These are phyloP conservation scores for Camellia japonica DNA, from an alignment of 148 eudicot genomes.

Conservation along the genomic window DNA sequence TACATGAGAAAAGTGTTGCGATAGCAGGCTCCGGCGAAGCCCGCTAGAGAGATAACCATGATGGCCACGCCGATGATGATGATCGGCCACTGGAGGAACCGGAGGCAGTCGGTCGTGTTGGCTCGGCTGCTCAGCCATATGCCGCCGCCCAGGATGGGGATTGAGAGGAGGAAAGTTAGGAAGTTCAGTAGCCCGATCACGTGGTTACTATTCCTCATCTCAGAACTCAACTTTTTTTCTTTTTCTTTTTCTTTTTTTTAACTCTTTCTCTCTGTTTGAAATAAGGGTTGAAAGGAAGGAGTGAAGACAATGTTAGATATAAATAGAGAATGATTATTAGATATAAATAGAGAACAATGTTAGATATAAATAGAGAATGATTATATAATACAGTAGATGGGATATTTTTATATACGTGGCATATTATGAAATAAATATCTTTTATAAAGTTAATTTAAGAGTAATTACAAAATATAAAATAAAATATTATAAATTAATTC, in stretches of 20 bases:
- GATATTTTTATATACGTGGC: too few species aligned
- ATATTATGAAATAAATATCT: too few species aligned
- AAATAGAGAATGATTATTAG: too few species aligned
- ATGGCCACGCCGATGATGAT: conserved; percentile 68
- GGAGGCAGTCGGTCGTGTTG: conserved; percentile 66
- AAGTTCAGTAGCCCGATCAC: conserved; percentile 78
- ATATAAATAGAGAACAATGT: too few species aligned
- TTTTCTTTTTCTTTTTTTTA: not conserved
- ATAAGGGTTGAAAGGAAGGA: not conserved
- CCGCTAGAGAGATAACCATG: conserved; percentile 79
- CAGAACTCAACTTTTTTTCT: too few species aligned
- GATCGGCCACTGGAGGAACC: conserved; percentile 84
- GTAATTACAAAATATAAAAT: too few species aligned
- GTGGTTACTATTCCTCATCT: conserved; percentile 77
- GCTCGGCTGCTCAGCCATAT: conserved; percentile 82
- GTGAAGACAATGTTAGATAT: too few species aligned
- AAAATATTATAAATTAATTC: too few species aligned
- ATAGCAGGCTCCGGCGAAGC: conserved; percentile 91
- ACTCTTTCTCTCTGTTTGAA: not conserved
- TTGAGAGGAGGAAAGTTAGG: conserved; percentile 75
- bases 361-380: too few species aligned
- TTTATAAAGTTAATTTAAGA: too few species aligned
- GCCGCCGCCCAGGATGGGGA: conserved; percentile 82
- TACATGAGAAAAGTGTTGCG: conserved; percentile 85
- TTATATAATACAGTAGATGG: too few species aligned